Evolutionary conservation across 768 basidiomycete species (phyloP), one percentile per base, ranked within the genome.

Genomic region (Dictyophora rubrovolvata): DNA sequence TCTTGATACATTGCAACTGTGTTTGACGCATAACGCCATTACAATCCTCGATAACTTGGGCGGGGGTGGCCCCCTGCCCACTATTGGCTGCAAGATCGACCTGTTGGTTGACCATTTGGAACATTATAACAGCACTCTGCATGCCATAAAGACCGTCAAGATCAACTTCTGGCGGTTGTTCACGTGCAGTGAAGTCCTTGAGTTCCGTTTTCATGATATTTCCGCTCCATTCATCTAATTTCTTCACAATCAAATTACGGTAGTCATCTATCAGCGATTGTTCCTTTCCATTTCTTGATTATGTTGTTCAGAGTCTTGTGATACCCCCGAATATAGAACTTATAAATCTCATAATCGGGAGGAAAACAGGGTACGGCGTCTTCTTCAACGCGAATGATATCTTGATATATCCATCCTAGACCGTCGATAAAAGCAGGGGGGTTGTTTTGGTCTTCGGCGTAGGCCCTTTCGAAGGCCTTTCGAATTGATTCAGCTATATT

Each of bases 101-200:
- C 71, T 97, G 95, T 71, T 95, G 92, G 71, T 94, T 98, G 65
- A 97, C 87, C 87, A 98, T 93, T 72, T 96, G 90, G 79, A 97
- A 98, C 61, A 99, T 77, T 66, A 98, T 96, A 54, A 95, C 83
- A 17, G 94, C 87, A 48, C 94, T 89, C 68, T 96, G 89, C 61
- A 86, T 87, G 18, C 89, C 89, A 68, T 97, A 97, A 62, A 87
- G 75, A 14, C 91, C 92, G 60, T 97, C 93, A 56, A 81, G 82
- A 67, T 93, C 90, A 50, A 87, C 72, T 71, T 98, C 95, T 1
- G 93, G 95, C 22, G 91, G 89, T 64, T 87, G 83, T 35, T 84
- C 80, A 18, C 96, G 82, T 53, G 84, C 81, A 11, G 79, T 81
- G 73, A 99, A 98, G 60, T 93, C 90, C 17, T 79, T 76, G 20